Conservation (phyloP, 208 protist species). For the Crithidia sp. region DNA sequence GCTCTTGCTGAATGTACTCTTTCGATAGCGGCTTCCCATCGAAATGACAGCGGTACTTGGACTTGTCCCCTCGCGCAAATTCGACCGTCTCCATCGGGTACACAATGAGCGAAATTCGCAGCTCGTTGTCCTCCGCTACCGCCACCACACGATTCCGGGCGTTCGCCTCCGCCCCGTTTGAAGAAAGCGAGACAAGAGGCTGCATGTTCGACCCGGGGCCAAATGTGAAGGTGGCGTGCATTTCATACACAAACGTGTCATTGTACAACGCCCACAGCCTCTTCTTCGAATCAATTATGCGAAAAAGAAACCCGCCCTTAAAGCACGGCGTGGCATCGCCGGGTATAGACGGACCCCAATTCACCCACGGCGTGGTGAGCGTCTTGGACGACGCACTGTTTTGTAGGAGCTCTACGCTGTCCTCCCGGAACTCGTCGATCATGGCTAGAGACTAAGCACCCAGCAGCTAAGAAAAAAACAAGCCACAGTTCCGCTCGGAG, state of each 20-base stretch:
- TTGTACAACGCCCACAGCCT: constrained; percentile 71
- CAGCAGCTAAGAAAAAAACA: not conserved
- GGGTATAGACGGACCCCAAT: constrained; percentile 37
- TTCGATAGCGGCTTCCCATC: constrained; percentile 48
- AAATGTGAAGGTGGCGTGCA: constrained; percentile 61
- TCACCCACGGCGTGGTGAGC: constrained; percentile 27
- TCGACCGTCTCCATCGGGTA: constrained; percentile 66
- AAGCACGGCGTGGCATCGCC: constrained; percentile 70
- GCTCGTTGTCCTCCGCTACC: constrained; percentile 31
- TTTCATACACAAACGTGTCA: constrained; percentile 67
- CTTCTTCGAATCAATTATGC: constrained; percentile 63
- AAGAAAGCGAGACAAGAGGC: constrained; percentile 18
- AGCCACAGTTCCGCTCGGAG: not conserved
- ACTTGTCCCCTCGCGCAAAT: constrained; percentile 46
- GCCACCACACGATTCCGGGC: constrained; percentile 25
- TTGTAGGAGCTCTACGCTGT: constrained; percentile 35
- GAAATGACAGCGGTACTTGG: constrained; percentile 34
- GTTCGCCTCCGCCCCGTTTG: constrained; percentile 13
- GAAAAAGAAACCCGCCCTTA: constrained; percentile 73
- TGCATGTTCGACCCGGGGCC: constrained; percentile 29
- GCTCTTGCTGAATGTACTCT: constrained; percentile 40
- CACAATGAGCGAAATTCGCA: constrained; percentile 43
- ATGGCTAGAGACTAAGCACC: not conserved
- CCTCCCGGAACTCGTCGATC: constrained; percentile 52
- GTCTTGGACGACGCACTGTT: constrained; percentile 5